Percentiles rank a stretch among this genome's conserved stretches.
Conservation (phyloP, 2,329 filamentous ascomycete genomes). For the Dactylella cylindrospora region DNA sequence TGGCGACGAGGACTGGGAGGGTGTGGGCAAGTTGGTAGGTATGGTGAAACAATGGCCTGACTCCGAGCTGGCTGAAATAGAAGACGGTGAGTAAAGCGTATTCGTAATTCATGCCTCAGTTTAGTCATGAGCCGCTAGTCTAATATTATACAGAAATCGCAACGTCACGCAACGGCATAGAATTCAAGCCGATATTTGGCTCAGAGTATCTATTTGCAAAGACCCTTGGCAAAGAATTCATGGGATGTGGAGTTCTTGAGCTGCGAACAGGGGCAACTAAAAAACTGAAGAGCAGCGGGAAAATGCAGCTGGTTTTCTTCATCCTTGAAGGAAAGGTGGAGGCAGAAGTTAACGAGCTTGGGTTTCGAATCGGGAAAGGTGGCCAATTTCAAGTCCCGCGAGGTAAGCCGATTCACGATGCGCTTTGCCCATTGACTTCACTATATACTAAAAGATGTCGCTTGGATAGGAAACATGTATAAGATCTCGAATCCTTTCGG, state of each 20-base stretch:
- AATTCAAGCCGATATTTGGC: slow-evolving; percentile 40
- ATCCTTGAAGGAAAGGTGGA: slow-evolving; percentile 79
- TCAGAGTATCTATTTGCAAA: slow-evolving; percentile 67
- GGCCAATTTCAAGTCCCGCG: slow-evolving; percentile 93
- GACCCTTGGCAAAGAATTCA: slow-evolving; percentile 78
- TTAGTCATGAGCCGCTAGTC: no score
- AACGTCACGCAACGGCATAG: slow-evolving; percentile 29
- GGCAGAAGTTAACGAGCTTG: slow-evolving; percentile 72
- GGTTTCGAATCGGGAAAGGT: slow-evolving; percentile 80
- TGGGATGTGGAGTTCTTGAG: slow-evolving; percentile 87
- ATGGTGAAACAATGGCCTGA: slow-evolving; percentile 35
- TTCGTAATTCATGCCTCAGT: slow-evolving; percentile 45
- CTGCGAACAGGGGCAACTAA: slow-evolving; percentile 81
- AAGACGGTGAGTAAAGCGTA: slow-evolving; percentile 46
- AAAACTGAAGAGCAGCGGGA: slow-evolving; percentile 84
- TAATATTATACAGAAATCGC: slow-evolving; percentile 32
- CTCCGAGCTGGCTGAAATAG: slow-evolving; percentile 25
- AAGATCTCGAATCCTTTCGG: slow-evolving; percentile 80
- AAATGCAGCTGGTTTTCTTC: slow-evolving; percentile 97
- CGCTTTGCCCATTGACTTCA: slow-evolving; percentile 2
- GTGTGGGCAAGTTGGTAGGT: slow-evolving; percentile 45
- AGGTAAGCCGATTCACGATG: slow-evolving; percentile 62
- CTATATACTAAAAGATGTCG: slow-evolving; percentile 9
- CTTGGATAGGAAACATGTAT: slow-evolving; percentile 78
- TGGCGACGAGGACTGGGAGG: slow-evolving; percentile 51